Percentiles rank a stretch among this genome's conserved stretches.
These are phyloP conservation scores for Aureobasidium leucospermi DNA, from an alignment of 2,329 filamentous ascomycete species.

Conservation along the genomic window DNA sequence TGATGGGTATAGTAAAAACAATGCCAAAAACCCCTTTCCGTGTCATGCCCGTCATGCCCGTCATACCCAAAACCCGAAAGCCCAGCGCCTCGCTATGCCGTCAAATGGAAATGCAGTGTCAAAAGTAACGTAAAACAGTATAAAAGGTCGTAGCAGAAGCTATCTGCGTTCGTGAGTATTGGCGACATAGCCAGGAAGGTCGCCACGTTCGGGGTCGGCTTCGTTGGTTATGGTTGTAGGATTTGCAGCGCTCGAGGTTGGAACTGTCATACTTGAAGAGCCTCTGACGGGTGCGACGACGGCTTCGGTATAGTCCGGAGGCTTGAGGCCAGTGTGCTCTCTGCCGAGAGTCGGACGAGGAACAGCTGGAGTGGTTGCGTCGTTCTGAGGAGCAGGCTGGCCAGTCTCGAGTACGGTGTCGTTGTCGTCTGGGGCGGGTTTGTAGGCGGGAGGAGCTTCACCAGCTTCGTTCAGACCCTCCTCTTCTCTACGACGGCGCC, in stretches of 20 bases:
- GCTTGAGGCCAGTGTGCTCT: constrained; percentile 30
- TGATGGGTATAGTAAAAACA: background rate
- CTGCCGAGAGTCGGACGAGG: constrained; percentile 34
- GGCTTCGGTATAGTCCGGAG: constrained; percentile 34
- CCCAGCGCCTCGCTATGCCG: background rate
- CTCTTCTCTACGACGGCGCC: constrained; percentile 26
- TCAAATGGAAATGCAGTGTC: background rate
- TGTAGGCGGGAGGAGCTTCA: constrained; percentile 59
- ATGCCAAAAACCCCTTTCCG: background rate
- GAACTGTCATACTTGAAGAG: background rate
- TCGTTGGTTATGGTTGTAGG: background rate
- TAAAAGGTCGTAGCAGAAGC: background rate
- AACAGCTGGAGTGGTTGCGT: constrained; percentile 21
- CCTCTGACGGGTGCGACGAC: background rate
- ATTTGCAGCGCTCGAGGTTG: background rate
- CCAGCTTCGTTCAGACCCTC: constrained; percentile 59
- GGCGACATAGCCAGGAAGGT: background rate
- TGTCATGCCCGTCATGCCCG: no score
- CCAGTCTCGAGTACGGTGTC: constrained; percentile 2
- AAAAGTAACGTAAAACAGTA: background rate
- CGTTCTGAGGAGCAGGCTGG: background rate
- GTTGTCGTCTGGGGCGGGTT: constrained; percentile 25
- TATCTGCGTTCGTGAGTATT: constrained; percentile 2
- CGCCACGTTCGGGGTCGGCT: background rate
- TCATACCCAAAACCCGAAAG: background rate